phyloP scores from a whole-genome alignment of 2,329 filamentous ascomycete genomes.

The Fusarium sp. region DNA sequence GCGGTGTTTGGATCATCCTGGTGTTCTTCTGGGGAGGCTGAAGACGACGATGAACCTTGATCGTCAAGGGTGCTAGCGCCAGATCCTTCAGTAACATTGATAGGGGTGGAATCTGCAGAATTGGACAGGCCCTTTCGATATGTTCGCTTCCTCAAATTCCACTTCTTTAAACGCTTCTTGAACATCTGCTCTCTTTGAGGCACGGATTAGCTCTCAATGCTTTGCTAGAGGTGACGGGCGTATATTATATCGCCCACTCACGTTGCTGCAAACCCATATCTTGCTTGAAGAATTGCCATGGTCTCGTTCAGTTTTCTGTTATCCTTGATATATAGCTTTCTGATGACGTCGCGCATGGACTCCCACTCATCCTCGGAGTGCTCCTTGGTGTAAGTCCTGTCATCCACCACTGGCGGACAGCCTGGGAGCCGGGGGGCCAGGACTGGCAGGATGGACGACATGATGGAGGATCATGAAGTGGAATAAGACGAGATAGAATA shows the following conservation, averaged over 20 bases:
- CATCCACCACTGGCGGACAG: conserved; percentile 43
- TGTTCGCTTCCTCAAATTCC: conserved; percentile 55
- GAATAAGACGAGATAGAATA: conserved; percentile 14
- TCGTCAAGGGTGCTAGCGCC: conserved; percentile 30
- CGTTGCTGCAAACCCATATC: conserved; percentile 56
- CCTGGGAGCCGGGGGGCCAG: conserved; percentile 54
- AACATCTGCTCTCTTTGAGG: conserved; percentile 56
- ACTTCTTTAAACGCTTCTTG: conserved; percentile 57
- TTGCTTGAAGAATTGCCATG: conserved; percentile 54
- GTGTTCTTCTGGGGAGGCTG: conserved; percentile 31
- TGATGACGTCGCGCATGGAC: conserved; percentile 51
- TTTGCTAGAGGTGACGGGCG: background rate
- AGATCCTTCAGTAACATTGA: conserved; percentile 28
- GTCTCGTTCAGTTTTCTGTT: conserved; percentile 55
- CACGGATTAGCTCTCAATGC: conserved; percentile 29
- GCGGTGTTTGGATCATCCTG: conserved; percentile 25
- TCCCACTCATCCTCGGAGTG: conserved; percentile 56
- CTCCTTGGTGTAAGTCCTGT: conserved; percentile 51
- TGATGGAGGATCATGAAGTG: conserved; percentile 35
- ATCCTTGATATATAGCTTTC: conserved; percentile 53
- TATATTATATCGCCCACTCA: conserved; percentile 44
- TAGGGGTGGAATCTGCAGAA: conserved; percentile 39
- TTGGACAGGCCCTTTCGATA: conserved; percentile 51
- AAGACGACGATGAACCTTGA: conserved; percentile 32
- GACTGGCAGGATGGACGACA: conserved; percentile 50